Percentiles rank a stretch among this genome's conserved stretches.
Conservation (phyloP, 768 basidiomycete genomes). For the Rhodosporidiobolus odoratus region DNA sequence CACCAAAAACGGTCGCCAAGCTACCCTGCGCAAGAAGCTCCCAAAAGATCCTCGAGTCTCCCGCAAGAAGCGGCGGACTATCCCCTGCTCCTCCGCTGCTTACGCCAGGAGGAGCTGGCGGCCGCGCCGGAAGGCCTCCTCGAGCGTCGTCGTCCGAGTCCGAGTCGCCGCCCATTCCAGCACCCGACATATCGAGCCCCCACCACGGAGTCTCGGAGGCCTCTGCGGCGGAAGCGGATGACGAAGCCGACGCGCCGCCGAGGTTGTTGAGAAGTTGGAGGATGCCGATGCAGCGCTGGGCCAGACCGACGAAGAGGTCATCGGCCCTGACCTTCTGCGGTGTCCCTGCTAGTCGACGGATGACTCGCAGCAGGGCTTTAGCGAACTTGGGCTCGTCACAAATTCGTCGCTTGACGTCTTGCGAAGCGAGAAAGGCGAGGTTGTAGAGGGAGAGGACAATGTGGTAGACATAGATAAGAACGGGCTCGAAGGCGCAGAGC, state of each 20-base stretch:
- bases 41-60: slow-evolving; percentile 16
- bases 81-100: background rate
- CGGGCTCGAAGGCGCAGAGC: slow-evolving; percentile 53
- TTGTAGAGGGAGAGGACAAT: slow-evolving; percentile 76
- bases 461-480: slow-evolving; percentile 75
- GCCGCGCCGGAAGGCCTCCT: background rate
- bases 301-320: slow-evolving; percentile 44
- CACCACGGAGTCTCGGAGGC: slow-evolving; percentile 31
- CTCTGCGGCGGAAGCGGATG: background rate
- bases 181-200: slow-evolving; percentile 22
- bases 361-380: slow-evolving; percentile 55
- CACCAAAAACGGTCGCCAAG: background rate
- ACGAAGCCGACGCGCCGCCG: slow-evolving; percentile 2
- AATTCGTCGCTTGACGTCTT: slow-evolving; percentile 64
- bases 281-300: slow-evolving; percentile 46
- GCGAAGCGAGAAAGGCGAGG: slow-evolving; percentile 74
- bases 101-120: background rate
- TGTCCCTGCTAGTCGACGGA: slow-evolving; percentile 34
- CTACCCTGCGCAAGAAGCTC: slow-evolving; percentile 3
- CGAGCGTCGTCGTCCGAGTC: slow-evolving; percentile 20
- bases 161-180: too few relatives aligned
- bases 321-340: slow-evolving; percentile 12
- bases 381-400: slow-evolving; percentile 65
- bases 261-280: slow-evolving; percentile 37
- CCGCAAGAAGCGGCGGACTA: slow-evolving; percentile 23